These are phyloP conservation scores for Hypoxylon crocopeplum DNA, from an alignment of 495 filamentous ascomycete genomes.

Conservation along the genomic window DNA sequence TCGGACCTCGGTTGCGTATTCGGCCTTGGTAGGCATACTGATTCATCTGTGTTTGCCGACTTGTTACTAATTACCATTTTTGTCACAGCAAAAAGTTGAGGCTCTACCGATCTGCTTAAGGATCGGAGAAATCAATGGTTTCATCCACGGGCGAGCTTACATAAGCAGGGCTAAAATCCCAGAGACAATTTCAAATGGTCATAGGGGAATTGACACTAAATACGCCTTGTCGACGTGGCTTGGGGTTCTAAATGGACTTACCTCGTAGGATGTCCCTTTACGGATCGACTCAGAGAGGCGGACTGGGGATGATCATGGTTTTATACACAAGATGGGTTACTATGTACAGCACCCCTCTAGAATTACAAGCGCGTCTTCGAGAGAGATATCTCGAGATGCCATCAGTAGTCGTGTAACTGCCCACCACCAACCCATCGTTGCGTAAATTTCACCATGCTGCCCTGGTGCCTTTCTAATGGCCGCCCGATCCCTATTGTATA, in stretches of 20 bases:
- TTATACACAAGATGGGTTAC: constrained; percentile 38
- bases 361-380: constrained; percentile 34
- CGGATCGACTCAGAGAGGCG: neutral
- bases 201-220: no score
- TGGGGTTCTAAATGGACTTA: neutral
- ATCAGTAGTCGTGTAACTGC: constrained; percentile 20
- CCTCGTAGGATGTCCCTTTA: neutral
- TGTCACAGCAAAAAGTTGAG: no score
- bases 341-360: constrained; percentile 41
- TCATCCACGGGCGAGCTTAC: no score
- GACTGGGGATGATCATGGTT: constrained; percentile 5
- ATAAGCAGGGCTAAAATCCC: no score
- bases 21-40: no score
- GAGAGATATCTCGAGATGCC: constrained; percentile 22
- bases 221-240: no score
- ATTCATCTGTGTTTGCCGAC: no score
- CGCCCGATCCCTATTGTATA: constrained; percentile 40
- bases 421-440: constrained; percentile 26
- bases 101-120: no score
- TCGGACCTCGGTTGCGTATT: no score
- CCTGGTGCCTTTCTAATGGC: constrained; percentile 33
- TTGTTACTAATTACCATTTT: no score
- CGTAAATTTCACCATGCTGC: constrained; percentile 33
- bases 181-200: no score
- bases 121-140: no score